Conservation (phyloP, 345 rosid genomes). For the Salix suchowensis region DNA sequence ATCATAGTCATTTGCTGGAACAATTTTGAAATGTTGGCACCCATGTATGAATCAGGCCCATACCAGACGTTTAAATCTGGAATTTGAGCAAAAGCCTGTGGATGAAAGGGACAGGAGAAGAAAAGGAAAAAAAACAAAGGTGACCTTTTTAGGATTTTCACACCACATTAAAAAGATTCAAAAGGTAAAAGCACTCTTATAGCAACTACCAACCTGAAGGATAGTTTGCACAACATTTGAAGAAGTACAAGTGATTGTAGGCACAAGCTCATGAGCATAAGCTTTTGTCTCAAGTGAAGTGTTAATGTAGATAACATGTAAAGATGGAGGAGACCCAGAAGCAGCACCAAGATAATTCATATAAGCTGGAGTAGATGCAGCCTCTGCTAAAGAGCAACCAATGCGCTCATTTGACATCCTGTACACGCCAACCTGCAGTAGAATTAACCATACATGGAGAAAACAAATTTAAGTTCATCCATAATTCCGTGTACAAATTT, state of each 20-base stretch:
- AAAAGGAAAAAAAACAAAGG: not conserved
- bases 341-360: slow-evolving; percentile 72
- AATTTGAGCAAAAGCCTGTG: slow-evolving; percentile 84
- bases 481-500: not conserved
- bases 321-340: slow-evolving; percentile 55
- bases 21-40: slow-evolving; percentile 81
- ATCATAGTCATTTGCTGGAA: slow-evolving; percentile 82
- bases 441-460: not conserved
- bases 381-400: slow-evolving; percentile 96
- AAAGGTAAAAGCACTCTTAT: not conserved
- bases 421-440: slow-evolving; percentile 77
- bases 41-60: slow-evolving; percentile 99
- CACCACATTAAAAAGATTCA: not conserved
- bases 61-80: slow-evolving; percentile 75
- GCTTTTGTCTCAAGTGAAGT: slow-evolving; percentile 97
- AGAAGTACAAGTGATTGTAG: slow-evolving; percentile 95
- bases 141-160: not conserved
- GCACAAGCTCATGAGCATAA: slow-evolving; percentile 89
- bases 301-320: slow-evolving; percentile 90
- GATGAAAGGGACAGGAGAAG: not conserved
- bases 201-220: slow-evolving; percentile 59
- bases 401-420: slow-evolving; percentile 88
- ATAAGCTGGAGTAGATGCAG: slow-evolving; percentile 83
- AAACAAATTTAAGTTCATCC: not conserved
- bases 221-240: slow-evolving; percentile 92